These are phyloP conservation scores for Balamuthia mandrillaris DNA, from an alignment of 208 protist species.

Conservation along the genomic window DNA sequence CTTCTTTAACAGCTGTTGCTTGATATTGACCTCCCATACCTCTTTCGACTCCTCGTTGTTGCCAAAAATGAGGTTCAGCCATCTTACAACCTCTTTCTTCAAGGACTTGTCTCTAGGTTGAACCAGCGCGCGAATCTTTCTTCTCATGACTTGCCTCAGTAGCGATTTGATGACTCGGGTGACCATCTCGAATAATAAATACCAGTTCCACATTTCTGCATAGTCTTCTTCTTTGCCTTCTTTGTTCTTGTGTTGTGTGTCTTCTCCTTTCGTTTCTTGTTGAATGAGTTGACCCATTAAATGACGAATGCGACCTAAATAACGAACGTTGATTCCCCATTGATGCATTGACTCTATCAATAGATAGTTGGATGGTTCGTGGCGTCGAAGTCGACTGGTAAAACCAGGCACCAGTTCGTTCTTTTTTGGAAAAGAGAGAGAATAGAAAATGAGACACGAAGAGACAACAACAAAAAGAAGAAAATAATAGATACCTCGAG, in stretches of 20 bases:
- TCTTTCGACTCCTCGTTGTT: neutral
- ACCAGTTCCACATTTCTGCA: neutral
- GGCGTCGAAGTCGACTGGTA: neutral
- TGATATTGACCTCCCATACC: constrained; percentile 9
- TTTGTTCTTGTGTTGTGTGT: neutral
- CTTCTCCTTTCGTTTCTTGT: no score
- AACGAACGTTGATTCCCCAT: constrained; percentile 6
- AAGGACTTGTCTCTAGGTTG: neutral
- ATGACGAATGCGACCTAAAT: neutral
- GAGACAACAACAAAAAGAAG: neutral
- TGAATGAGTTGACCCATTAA: no score
- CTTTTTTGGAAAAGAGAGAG: no score
- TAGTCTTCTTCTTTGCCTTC: no score
- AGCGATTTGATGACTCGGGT: neutral
- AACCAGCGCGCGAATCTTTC: neutral
- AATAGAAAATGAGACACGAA: no score
- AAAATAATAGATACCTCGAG: no score
- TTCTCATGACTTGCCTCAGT: neutral
- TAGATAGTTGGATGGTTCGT: neutral
- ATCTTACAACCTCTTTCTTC: neutral
- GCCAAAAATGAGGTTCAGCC: neutral
- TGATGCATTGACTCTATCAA: neutral
- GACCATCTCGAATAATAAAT: constrained; percentile 17
- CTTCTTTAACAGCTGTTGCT: neutral
- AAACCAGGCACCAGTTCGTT: no score